Evolutionary conservation across 2,329 filamentous ascomycete species (phyloP), one percentile per base, ranked within the genome.

Genomic region (Aspergillus sp.): DNA sequence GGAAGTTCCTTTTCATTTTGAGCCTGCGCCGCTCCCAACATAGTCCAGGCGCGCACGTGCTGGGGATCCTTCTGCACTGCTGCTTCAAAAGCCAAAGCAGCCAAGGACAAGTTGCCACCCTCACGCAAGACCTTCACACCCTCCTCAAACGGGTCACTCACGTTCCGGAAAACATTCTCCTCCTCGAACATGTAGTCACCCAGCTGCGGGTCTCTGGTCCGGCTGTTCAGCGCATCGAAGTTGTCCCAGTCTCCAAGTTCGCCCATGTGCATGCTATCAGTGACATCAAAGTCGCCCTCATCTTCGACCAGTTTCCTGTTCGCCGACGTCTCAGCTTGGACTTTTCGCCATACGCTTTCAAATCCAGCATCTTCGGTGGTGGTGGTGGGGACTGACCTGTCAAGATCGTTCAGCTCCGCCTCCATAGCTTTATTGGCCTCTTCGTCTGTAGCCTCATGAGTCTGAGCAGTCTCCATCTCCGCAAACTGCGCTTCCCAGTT

Each of bases 1-100:
- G 93, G 91, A 7, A 89, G 86, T 69, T 98, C 93, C 73, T 98
- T 98, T 70, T 98, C 93, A 68, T 98, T 98, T 68, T 98, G 93
- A 17, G 93, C 93, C 71, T 98, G 93, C 15, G 90, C 88, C 46
- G 86, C 85, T 46, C 93, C 93, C 27, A 98, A 81, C 60, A 90
- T 85, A 7, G 90, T 88, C 93, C 93, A 98, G 2, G 93, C 93
- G 47, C 95, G 87, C 33, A 91, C 83, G 66, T 97, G 91, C 47
- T 85, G 77, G 0, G 89, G 82, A 53, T 95, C 83, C 71, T 91
- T 90, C 68, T 96, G 90, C 4, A 91, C 88, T 2, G 93, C 93
- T 15, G 93, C 90, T 71, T 98, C 93, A 59, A 98, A 98, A 0
- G 93, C 93, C 43, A 98, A 75, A 0, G 93, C 90, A 5, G 93